Evolutionary conservation across 2,329 filamentous ascomycete species (phyloP).

Genomic region (Ophiocordyceps camponoti-floridani): DNA sequence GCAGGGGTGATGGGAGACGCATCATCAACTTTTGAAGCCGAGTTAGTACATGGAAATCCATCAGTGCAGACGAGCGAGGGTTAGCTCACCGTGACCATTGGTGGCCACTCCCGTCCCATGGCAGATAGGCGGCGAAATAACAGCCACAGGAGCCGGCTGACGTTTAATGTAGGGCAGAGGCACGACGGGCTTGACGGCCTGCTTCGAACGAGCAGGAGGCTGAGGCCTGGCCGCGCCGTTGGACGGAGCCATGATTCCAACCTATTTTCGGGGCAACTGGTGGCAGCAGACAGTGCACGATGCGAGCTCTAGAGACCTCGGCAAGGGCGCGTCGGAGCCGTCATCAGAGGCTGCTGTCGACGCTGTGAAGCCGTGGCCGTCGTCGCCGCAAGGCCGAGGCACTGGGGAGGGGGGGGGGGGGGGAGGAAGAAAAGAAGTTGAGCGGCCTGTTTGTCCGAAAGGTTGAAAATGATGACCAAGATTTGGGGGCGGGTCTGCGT

Average conservation of each 20-base stretch:
- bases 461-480: conserved; percentile 7
- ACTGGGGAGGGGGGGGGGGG: conserved; percentile 1
- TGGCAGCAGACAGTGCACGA: background rate
- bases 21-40: background rate
- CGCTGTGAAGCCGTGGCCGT: conserved; percentile 3
- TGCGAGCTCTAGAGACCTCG: conserved; percentile 11
- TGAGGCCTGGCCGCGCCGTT: conserved; percentile 14
- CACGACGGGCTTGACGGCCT: conserved; percentile 15
- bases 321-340: conserved; percentile 14
- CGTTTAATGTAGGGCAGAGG: conserved; percentile 21
- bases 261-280: too few species aligned
- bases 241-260: conserved; percentile 13
- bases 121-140: background rate
- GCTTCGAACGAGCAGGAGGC: conserved; percentile 10
- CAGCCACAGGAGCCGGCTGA: conserved; percentile 11
- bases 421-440: background rate
- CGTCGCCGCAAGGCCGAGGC: conserved; percentile 4
- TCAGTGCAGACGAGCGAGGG: background rate
- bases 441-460: conserved; percentile 2
- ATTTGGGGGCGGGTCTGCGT: conserved; percentile 10
- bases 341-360: conserved; percentile 8
- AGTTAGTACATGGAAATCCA: background rate
- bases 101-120: background rate
- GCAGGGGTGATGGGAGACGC: background rate
- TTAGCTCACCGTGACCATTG: background rate